These are phyloP conservation scores for Penicillium chermesinum DNA, from an alignment of 495 filamentous ascomycete species.

Conservation along the genomic window DNA sequence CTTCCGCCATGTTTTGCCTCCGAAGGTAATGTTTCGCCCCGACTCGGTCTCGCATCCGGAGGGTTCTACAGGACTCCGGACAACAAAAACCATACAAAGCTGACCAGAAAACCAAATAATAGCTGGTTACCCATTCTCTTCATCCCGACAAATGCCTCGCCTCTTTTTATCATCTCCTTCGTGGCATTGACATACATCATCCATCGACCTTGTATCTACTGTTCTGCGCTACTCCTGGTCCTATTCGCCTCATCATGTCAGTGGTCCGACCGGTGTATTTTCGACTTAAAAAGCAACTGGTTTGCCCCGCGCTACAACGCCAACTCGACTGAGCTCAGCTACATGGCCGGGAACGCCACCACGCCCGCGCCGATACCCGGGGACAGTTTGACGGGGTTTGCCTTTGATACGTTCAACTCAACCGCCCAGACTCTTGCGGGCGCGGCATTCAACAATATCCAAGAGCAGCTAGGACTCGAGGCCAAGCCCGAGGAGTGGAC, in stretches of 20 bases:
- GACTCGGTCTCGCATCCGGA: too few species aligned
- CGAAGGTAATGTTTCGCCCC: too few species aligned
- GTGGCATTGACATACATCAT: slow-evolving; percentile 86
- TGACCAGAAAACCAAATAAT: background rate
- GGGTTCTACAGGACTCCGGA: too few species aligned
- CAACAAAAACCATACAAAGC: background rate
- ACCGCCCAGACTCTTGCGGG: slow-evolving; percentile 62
- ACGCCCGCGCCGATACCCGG: slow-evolving; percentile 15
- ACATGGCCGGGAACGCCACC: slow-evolving; percentile 16
- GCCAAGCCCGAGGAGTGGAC: slow-evolving; percentile 57
- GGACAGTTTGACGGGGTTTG: slow-evolving; percentile 42
- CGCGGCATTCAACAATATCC: slow-evolving; percentile 59
- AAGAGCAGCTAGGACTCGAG: slow-evolving; percentile 35
- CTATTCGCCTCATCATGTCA: slow-evolving; percentile 86
- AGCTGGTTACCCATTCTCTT: slow-evolving; percentile 44
- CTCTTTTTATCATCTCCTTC: slow-evolving; percentile 84
- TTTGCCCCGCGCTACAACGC: slow-evolving; percentile 61
- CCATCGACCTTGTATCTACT: slow-evolving; percentile 86
- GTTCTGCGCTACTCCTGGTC: slow-evolving; percentile 80
- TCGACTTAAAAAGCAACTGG: slow-evolving; percentile 79
- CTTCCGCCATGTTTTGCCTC: slow-evolving; percentile 74
- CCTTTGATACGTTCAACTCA: slow-evolving; percentile 60
- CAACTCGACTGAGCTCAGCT: slow-evolving; percentile 15
- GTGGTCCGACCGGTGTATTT: slow-evolving; percentile 87
- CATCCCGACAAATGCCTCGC: slow-evolving; percentile 66